Evolutionary conservation across 2,329 filamentous ascomycete species (phyloP).

Genomic region (Stagonosporopsis cucurbitacearum): DNA sequence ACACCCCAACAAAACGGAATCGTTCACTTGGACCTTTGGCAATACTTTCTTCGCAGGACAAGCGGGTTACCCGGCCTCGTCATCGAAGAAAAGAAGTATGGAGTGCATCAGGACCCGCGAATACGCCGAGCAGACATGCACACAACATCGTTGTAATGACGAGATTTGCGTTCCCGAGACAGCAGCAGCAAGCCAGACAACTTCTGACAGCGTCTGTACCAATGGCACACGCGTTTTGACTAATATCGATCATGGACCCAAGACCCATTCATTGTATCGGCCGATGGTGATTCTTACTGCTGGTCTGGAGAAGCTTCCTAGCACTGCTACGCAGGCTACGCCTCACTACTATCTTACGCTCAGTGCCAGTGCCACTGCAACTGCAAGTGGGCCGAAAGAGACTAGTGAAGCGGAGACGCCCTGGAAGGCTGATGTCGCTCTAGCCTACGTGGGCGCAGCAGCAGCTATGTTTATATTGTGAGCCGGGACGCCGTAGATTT

Average conservation of each 20-base stretch:
- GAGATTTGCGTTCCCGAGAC: not conserved
- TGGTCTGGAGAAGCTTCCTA: not conserved
- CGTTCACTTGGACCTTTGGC: not conserved
- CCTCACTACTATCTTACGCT: not conserved
- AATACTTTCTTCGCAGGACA: not conserved
- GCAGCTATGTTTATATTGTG: not conserved
- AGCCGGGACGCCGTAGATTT: not conserved
- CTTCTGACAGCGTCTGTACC: too few relatives aligned
- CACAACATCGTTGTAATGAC: not conserved
- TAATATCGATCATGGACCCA: not conserved
- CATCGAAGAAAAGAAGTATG: not conserved
- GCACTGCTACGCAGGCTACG: not conserved
- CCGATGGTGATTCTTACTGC: not conserved
- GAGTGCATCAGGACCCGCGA: not conserved
- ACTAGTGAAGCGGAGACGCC: too few relatives aligned
- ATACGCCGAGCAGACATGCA: not conserved
- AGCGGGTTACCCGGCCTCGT: not conserved
- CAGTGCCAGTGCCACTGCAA: not conserved
- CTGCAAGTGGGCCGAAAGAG: not conserved
- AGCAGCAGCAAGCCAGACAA: too few relatives aligned
- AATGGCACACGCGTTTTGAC: not conserved
- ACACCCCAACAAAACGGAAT: not conserved
- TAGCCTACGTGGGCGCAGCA: not conserved
- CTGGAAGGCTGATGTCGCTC: not conserved
- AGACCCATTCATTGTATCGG: not conserved